Conservation (phyloP, 2,329 filamentous ascomycete genomes). For the Nemania sp. region DNA sequence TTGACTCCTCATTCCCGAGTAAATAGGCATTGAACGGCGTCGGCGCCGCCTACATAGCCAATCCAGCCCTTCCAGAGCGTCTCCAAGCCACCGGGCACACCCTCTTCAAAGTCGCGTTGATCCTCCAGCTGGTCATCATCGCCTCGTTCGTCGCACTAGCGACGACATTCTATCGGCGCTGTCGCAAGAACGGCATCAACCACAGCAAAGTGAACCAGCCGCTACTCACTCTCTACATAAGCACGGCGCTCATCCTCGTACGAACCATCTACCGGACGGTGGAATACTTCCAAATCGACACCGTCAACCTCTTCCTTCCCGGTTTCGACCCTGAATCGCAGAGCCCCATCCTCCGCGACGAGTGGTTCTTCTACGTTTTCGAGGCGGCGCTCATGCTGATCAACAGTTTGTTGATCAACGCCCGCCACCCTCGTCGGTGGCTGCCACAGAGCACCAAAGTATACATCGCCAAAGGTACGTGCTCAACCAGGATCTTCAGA, state of each 20-base stretch:
- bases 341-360: slow-evolving; percentile 56
- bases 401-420: slow-evolving; percentile 56
- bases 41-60: slow-evolving; percentile 54
- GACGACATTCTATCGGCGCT: slow-evolving; percentile 53
- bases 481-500: background rate
- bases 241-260: slow-evolving; percentile 52
- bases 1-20: background rate
- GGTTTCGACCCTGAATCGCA: slow-evolving; percentile 45
- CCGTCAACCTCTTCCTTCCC: slow-evolving; percentile 46
- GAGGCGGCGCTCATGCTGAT: slow-evolving; percentile 58
- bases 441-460: slow-evolving; percentile 54
- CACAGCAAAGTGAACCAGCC: slow-evolving; percentile 40
- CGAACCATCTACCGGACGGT: slow-evolving; percentile 62
- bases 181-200: slow-evolving; percentile 44
- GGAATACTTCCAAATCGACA: slow-evolving; percentile 60
- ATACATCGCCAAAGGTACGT: slow-evolving; percentile 50
- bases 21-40: slow-evolving; percentile 48
- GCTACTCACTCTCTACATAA: slow-evolving; percentile 57
- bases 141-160: slow-evolving; percentile 54
- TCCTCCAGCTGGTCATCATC: slow-evolving; percentile 60
- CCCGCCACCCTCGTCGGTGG: slow-evolving; percentile 55
- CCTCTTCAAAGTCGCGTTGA: slow-evolving; percentile 55
- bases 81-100: slow-evolving; percentile 49
- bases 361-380: slow-evolving; percentile 65
- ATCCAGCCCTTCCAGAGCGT: slow-evolving; percentile 45